Base-by-base conservation (phyloP, 2,329 filamentous ascomycete species). In the Aspergillus tubingensis region DNA sequence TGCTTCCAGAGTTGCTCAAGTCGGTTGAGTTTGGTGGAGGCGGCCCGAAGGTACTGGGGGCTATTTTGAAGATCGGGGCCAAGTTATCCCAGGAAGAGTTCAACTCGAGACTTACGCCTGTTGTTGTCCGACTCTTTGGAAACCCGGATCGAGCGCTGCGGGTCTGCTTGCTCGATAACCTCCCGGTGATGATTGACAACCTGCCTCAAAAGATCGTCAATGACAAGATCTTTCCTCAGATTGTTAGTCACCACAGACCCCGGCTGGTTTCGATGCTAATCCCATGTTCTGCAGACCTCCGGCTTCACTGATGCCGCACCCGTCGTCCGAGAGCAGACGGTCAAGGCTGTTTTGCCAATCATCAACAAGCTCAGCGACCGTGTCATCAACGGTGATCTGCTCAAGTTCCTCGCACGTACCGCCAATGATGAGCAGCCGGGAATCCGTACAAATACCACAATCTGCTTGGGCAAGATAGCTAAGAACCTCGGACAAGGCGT, bases 21-120 rank as follows among this genome's bases (percentile, higher is more conserved):
- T 96, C 93, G 0, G 92, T 98, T n/a, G 95, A 99, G 71, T 99
- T 97, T 75, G 95, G 95, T 7, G 95, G 94, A 10, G 95, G 95
- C 27, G 95, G 95, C 0, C 91, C 94, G 0, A 96, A 96, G 72
- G 93, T 96, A 0, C 91, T 99, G 61, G 80, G 84, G 1, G 88
- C 96, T 1, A 91, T 96, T 43, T 87, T 98, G 81, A 96, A 96
- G 72, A 97, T 99, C 68, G 88, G 92, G 3, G 82, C 88, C 6
- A 98, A 96, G 72, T 81, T 99, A 43, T 87, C 91, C 2, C 89
- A 89, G 62, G 95, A 98, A 8, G 95, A 99, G 74, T 99, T 96
- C 74, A 91, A 96, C 49, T 74, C 85, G 7, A 90, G 88, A 63
- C 86, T 99, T 57, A 92, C 89, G 0, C 95, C 95, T 0, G 91